These are phyloP conservation scores for Picea glauca DNA, from an alignment of 75 land plant species.

Conservation along the genomic window DNA sequence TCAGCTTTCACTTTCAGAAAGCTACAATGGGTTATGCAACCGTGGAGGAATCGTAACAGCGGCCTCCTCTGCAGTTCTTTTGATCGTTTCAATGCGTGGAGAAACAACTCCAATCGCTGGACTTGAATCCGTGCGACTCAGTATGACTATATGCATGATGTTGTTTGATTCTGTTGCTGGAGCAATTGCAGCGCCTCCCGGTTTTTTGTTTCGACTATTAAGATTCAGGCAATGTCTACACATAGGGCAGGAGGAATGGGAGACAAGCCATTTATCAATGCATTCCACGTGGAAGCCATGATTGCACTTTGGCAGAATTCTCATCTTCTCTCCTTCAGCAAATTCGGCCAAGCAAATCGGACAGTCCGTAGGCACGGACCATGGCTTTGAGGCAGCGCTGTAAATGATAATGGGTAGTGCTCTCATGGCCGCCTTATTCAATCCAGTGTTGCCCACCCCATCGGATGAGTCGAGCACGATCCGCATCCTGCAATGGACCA, in stretches of 20 bases:
- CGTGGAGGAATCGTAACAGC: too few relatives aligned
- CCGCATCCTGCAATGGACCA: neutral
- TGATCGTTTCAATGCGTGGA: too few relatives aligned
- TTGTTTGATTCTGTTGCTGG: too few relatives aligned
- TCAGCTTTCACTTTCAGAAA: too few relatives aligned
- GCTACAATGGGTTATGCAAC: too few relatives aligned
- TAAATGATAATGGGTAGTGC: slow-evolving; percentile 13
- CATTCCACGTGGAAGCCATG: slow-evolving; percentile 26
- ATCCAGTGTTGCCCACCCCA: neutral
- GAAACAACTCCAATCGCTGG: too few relatives aligned
- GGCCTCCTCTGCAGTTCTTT: too few relatives aligned
- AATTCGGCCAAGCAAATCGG: slow-evolving; percentile 22
- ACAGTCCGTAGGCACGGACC: slow-evolving; percentile 7
- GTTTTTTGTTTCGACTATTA: too few relatives aligned
- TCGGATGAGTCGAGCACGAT: neutral
- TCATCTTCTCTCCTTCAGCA: slow-evolving; percentile 11
- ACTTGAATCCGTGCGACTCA: too few relatives aligned
- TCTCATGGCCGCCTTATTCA: neutral
- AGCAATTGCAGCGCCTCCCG: too few relatives aligned
- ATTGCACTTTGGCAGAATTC: slow-evolving; percentile 11
- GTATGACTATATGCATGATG: too few relatives aligned
- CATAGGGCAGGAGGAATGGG: slow-evolving; percentile 18
- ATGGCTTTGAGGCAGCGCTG: neutral
- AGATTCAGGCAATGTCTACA: neutral
- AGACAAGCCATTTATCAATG: slow-evolving; percentile 23